Evolutionary conservation across 352 stramenopile genomes (phyloP), one percentile per base, ranked within the genome.

Genomic region (Pythium sp.): DNA sequence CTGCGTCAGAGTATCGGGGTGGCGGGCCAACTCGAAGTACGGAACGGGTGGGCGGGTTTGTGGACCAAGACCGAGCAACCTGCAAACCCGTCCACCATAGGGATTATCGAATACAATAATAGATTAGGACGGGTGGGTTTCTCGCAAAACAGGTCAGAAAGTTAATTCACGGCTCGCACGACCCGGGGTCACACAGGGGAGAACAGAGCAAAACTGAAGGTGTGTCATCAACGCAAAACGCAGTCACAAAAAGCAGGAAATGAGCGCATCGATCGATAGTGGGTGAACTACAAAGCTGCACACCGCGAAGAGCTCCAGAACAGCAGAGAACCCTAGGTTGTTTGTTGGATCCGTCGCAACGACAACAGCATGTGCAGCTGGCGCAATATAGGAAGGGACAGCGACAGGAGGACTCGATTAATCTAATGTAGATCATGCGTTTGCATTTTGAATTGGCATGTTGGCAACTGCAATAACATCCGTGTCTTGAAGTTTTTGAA

Each of bases 1-100:
- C 55, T 46, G 60, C 60, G 60, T 65, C 60, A 65, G 60, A 53
- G 36, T 55, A 32, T 57, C 15, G 6, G 15, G 28, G 28, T 28
- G 38, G n/a, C 41, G 43, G 59, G 59, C 38, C 43, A 46, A 65
- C 60, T 65, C 60, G 60, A 64, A 64, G 58, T 56, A 11, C 58
- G n/a, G 38, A 36, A 54, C 43, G 59, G 41, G 24, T 18, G 22
- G 30, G 12, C 8, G 38, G 58, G 32, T 62, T 62, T 47, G 6
- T 6, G 32, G 24, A 26, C 24, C 24, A 36, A 28, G 7, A 55
- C 5, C 47, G 32, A 36, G 4, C 12, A 2, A 58, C 22, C 51
- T 14, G 12, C 14, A 18, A 28, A 53, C 58, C 58, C 9, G 22
- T 26, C 24, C 24, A 26, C 24, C 24, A 26, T 26, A 26, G 24